A percentile compares a stretch with the other conserved stretches of the same genome.
Conservation (phyloP, 176 grass and related monocot species). For the Carex cristatella region DNA sequence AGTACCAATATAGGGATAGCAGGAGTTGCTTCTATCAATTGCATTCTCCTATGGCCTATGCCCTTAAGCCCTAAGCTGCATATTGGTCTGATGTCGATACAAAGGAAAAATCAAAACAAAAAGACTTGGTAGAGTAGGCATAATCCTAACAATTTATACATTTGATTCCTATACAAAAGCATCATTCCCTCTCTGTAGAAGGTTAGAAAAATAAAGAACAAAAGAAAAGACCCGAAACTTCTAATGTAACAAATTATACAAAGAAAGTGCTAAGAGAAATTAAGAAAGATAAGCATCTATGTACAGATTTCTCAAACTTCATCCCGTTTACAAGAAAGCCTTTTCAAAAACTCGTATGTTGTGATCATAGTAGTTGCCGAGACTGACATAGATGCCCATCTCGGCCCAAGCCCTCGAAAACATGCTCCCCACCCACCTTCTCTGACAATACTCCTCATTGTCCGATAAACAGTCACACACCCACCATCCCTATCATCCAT, state of each 20-base stretch:
- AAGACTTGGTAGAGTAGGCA: not conserved
- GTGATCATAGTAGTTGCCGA: constrained; percentile 81
- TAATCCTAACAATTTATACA: constrained; percentile 1
- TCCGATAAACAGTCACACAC: constrained; percentile 38
- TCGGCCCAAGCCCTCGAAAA: constrained; percentile 63
- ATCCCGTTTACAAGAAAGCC: constrained; percentile 55
- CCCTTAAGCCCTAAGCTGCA: not conserved
- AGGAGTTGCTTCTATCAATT: not conserved
- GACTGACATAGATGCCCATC: constrained; percentile 87
- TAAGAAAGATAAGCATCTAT: constrained; percentile 29
- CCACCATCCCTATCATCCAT: constrained; percentile 42
- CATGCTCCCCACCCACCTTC: constrained; percentile 70
- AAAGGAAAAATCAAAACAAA: not conserved
- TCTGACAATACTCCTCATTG: constrained; percentile 43
- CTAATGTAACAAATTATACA: not conserved
- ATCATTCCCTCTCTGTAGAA: not conserved
- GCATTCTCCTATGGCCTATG: not conserved
- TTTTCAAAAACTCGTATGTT: constrained; percentile 79
- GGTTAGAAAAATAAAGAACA: not conserved
- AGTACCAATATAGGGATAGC: not conserved
- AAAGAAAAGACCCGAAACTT: not conserved
- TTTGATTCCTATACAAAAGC: constrained; percentile 18
- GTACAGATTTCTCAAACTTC: constrained; percentile 30
- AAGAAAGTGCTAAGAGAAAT: constrained; percentile 29
- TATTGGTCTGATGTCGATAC: not conserved